Conservation (phyloP, 257 asterid species). For the Solanum etuberosum region DNA sequence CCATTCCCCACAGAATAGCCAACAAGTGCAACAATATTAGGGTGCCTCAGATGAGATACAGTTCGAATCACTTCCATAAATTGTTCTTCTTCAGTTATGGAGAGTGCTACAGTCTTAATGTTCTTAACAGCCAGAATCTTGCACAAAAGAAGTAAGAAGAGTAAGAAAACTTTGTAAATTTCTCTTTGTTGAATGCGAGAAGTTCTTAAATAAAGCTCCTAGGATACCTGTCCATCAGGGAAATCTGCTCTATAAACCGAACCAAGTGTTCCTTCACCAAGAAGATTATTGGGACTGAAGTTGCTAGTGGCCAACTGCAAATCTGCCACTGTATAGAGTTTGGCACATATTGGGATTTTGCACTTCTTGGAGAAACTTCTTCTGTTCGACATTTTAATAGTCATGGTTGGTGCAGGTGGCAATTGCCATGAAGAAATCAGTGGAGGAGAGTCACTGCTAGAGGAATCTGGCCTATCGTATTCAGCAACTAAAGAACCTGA, state of each 20-base stretch:
- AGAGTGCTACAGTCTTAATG: slow-evolving; percentile 48
- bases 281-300: slow-evolving; percentile 53
- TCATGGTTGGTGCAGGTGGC: slow-evolving; percentile 62
- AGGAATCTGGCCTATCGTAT: slow-evolving; percentile 33
- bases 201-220: neutral
- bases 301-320: slow-evolving; percentile 74
- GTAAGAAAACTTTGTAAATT: neutral
- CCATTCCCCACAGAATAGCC: slow-evolving; percentile 82
- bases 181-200: neutral
- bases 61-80: slow-evolving; percentile 57
- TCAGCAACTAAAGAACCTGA: neutral
- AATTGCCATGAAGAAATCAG: slow-evolving; percentile 44
- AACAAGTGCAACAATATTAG: slow-evolving; percentile 61
- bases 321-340: slow-evolving; percentile 53
- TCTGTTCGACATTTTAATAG: slow-evolving; percentile 28
- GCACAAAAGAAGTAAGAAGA: neutral
- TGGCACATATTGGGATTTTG: slow-evolving; percentile 39
- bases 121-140: slow-evolving; percentile 75
- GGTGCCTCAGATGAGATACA: slow-evolving; percentile 70
- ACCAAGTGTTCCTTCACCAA: slow-evolving; percentile 92
- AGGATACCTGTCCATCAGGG: slow-evolving; percentile 65
- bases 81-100: slow-evolving; percentile 73
- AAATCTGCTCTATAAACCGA: slow-evolving; percentile 76
- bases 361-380: slow-evolving; percentile 37
- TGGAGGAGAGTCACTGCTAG: slow-evolving; percentile 45